Evolutionary conservation across 305 asterid genomes (phyloP), one percentile per base, ranked within the genome.

Genomic region (Rubia balearica): DNA sequence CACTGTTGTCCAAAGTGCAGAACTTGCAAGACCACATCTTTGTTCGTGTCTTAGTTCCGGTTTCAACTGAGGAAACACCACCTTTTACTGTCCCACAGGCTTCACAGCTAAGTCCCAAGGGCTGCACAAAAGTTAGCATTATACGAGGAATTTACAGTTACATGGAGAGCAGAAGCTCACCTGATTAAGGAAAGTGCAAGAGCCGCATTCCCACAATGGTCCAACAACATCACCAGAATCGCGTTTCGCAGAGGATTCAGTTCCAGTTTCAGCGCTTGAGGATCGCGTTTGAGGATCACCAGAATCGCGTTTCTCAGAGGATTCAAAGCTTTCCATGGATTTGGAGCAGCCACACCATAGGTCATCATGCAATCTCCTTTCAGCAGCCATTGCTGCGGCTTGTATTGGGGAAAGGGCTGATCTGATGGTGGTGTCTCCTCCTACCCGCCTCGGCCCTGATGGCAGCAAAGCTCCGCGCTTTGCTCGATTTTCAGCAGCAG

Each of bases 361-460:
- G 68, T 91, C 96, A 69, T 91, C 97, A 9, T 78, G 91, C 41
- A 87, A 82, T 64, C 96, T 87, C 83, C 90, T 87, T 79, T 89
- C 95, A 13, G 97, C 95, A 69, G 95, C 97, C 97, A 91, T 89
- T n/a, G 96, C 97, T 42, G 97, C 96, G 73, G 93, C 96, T 80
- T 89, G 96, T 78, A 84, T 75, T 55, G 96, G 92, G 76, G 86
- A 89, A 59, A 89, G 81, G 61, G 77, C 84, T 71, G 87, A 85
- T 78, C 75, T 91, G 65, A 91, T 87, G 78, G 82, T 77, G 67
- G 77, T 81, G 76, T 86, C 92, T 42, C 96, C 97, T 67, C 95
- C 97, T 8, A 91, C 83, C 49, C 86, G 88, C 68, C 67, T 76
- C 59, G 92, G 91, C 72, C 96, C 96, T 40, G 77, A 82, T 43